phyloP scores from a whole-genome alignment of 208 protist genomes.

The Leishmania gerbilli region DNA sequence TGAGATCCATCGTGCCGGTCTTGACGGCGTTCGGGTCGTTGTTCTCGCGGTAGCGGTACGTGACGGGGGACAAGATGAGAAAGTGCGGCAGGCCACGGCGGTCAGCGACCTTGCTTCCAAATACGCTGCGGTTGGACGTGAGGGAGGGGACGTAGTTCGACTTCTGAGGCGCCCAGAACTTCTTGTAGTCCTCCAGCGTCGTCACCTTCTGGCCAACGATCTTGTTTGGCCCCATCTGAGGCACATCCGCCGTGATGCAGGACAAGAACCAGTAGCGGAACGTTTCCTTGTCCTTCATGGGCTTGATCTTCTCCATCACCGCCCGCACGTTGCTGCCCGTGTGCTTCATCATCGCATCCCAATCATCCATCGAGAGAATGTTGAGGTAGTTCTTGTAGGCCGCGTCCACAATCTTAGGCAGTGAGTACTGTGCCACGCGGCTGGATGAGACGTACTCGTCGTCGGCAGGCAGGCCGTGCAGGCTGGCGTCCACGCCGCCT shows the following conservation, averaged over 20 bases:
- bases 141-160: slow-evolving; percentile 74
- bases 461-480: slow-evolving; percentile 34
- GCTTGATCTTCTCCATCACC: slow-evolving; percentile 51
- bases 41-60: slow-evolving; percentile 85
- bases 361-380: slow-evolving; percentile 61
- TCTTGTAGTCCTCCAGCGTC: slow-evolving; percentile 75
- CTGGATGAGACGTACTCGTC: slow-evolving; percentile 60
- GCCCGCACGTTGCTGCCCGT: slow-evolving; percentile 38
- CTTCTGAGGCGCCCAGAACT: slow-evolving; percentile 76
- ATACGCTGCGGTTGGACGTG: slow-evolving; percentile 53
- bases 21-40: slow-evolving; percentile 76
- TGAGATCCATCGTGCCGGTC: slow-evolving; percentile 66
- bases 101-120: slow-evolving; percentile 65
- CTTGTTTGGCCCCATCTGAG: slow-evolving; percentile 85
- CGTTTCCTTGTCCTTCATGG: slow-evolving; percentile 69
- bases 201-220: slow-evolving; percentile 76
- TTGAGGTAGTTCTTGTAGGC: slow-evolving; percentile 79
- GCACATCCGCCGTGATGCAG: slow-evolving; percentile 77
- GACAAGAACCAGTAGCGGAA: slow-evolving; percentile 89
- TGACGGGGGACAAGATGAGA: slow-evolving; percentile 66
- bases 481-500: slow-evolving; percentile 55
- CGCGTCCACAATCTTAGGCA: slow-evolving; percentile 80
- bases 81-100: slow-evolving; percentile 67
- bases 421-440: slow-evolving; percentile 78
- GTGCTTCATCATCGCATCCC: slow-evolving; percentile 62